Evolutionary conservation across 176 grass and related monocot species (phyloP).

Genomic region (Oryza meyeriana): DNA sequence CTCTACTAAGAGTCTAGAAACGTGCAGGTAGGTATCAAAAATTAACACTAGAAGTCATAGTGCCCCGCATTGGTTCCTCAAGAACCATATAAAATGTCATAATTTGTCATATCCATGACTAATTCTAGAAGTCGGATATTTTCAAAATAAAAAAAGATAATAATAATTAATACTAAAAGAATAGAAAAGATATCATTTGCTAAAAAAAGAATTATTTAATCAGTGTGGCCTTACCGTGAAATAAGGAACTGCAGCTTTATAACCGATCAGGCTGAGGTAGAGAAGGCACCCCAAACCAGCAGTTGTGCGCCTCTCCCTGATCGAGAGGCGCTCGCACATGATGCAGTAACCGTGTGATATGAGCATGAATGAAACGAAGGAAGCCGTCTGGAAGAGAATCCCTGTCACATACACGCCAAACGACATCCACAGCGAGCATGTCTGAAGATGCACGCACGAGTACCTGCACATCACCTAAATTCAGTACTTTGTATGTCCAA

Average conservation of each 20-base stretch:
- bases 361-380: slow-evolving; percentile 87
- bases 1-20: too few relatives aligned
- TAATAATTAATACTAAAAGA: neutral
- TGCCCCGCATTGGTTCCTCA: too few relatives aligned
- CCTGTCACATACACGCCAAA: slow-evolving; percentile 94
- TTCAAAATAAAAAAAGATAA: neutral
- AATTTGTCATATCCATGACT: neutral
- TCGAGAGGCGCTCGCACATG: slow-evolving; percentile 79
- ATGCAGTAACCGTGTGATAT: slow-evolving; percentile 96
- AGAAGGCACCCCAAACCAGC: slow-evolving; percentile 64
- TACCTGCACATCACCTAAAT: slow-evolving; percentile 49
- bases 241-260: slow-evolving; percentile 82
- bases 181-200: neutral
- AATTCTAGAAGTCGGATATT: neutral
- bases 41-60: too few relatives aligned
- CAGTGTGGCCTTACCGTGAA: slow-evolving; percentile 55
- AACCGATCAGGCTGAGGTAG: slow-evolving; percentile 89
- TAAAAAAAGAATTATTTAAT: neutral
- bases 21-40: too few relatives aligned
- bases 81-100: neutral
- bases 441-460: slow-evolving; percentile 82
- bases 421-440: slow-evolving; percentile 93
- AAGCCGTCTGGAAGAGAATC: slow-evolving; percentile 94
- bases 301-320: slow-evolving; percentile 70
- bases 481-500: slow-evolving; percentile 1